Evolutionary conservation across 768 basidiomycete genomes (phyloP).

Genomic region (Omphalotus guepiniiformis): DNA sequence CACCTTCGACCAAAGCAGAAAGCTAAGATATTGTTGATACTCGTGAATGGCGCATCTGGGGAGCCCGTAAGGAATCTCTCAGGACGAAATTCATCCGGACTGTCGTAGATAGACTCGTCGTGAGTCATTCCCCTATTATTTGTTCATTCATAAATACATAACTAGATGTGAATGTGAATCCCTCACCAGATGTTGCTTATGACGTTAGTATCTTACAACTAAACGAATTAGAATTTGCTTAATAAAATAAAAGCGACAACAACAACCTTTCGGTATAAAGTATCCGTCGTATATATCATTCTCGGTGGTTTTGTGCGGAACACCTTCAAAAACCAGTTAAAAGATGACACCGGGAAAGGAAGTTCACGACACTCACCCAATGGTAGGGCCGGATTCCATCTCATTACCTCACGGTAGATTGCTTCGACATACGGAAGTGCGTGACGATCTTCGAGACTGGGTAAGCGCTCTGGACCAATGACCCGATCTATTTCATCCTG

Average conservation of each 20-base stretch:
- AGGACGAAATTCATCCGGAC: not conserved
- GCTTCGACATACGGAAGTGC: conserved; percentile 5
- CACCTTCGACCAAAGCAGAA: not conserved
- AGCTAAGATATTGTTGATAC: not conserved
- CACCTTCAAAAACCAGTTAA: too few relatives aligned
- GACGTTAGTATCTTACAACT: not conserved
- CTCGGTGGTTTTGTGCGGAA: not conserved
- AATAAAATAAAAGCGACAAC: not conserved
- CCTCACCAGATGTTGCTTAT: not conserved
- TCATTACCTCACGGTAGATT: conserved; percentile 15
- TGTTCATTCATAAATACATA: not conserved
- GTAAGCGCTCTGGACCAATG: conserved; percentile 21
- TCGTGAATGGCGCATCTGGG: not conserved
- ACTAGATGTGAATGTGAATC: too few relatives aligned
- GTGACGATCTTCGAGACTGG: conserved; percentile 16
- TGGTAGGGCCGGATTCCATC: not conserved
- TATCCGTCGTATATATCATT: not conserved
- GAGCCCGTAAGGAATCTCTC: not conserved
- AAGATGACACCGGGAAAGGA: too few relatives aligned
- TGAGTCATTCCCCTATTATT: not conserved
- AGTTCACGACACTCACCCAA: not conserved
- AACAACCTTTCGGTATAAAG: not conserved
- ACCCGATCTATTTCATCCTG: conserved; percentile 25
- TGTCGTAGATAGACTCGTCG: not conserved
- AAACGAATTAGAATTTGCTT: not conserved